phyloP scores from a whole-genome alignment of 768 basidiomycete genomes.

The Hericium alpestre region DNA sequence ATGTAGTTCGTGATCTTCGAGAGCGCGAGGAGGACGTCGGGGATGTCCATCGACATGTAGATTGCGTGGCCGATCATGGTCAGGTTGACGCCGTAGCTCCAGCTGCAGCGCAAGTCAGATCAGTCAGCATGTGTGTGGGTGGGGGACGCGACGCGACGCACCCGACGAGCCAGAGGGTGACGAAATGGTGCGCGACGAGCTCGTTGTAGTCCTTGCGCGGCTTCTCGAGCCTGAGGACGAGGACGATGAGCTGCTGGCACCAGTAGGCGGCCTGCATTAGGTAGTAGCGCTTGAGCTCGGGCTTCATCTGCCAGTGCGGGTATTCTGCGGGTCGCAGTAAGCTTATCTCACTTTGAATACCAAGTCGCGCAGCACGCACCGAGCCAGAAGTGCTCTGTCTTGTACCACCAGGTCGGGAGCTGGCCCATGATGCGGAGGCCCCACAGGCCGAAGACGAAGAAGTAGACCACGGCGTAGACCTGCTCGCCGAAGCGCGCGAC shows the following conservation, averaged over 20 bases:
- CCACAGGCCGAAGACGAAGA: conserved; percentile 54
- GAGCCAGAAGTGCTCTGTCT: conserved; percentile 77
- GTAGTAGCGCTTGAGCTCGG: conserved; percentile 83
- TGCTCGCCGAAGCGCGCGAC: conserved; percentile 86
- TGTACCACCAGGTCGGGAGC: conserved; percentile 79
- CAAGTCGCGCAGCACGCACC: conserved; percentile 26
- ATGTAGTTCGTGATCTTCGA: conserved; percentile 88
- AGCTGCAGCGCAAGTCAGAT: conserved; percentile 32
- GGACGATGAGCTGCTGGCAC: conserved; percentile 85
- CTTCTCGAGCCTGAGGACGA: conserved; percentile 81
- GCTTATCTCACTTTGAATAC: neutral
- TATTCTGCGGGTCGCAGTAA: conserved; percentile 41
- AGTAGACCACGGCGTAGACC: conserved; percentile 79
- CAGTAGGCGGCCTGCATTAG: conserved; percentile 90
- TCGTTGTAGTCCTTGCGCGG: conserved; percentile 87
- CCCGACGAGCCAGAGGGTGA: conserved; percentile 92
- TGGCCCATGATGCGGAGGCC: conserved; percentile 76
- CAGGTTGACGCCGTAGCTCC: conserved; percentile 74
- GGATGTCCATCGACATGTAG: conserved; percentile 94
- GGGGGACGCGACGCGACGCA: conserved; percentile 27
- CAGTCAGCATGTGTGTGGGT: neutral
- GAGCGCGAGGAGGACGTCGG: conserved; percentile 81
- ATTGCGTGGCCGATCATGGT: conserved; percentile 87
- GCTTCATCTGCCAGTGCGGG: conserved; percentile 82
- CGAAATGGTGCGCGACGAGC: conserved; percentile 81